Evolutionary conservation across 2,329 filamentous ascomycete genomes (phyloP).

Genomic region (Neopestalotiopsis sp.): DNA sequence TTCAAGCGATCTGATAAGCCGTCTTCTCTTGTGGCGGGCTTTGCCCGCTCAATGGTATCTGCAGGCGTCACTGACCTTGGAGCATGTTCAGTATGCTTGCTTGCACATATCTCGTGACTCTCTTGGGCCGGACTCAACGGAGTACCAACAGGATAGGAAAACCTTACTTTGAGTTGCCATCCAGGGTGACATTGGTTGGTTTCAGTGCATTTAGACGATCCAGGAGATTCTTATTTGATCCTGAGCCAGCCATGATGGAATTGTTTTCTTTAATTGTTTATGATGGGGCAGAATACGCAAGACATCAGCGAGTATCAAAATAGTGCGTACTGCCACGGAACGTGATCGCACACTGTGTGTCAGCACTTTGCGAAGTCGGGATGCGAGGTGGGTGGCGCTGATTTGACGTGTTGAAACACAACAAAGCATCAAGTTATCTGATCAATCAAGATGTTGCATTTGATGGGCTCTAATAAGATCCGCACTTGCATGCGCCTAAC

Average conservation of each 20-base stretch:
- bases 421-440: neutral
- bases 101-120: too few relatives aligned
- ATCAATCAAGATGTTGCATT: neutral
- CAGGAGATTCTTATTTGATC: slow-evolving; percentile 53
- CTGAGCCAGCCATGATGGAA: slow-evolving; percentile 28
- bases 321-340: neutral
- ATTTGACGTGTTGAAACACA: neutral
- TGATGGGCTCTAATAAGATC: neutral
- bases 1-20: slow-evolving; percentile 57
- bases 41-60: slow-evolving; percentile 48
- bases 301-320: neutral
- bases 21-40: slow-evolving; percentile 54
- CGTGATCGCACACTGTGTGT: neutral
- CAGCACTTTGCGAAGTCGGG: too few relatives aligned
- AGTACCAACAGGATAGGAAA: slow-evolving; percentile 14
- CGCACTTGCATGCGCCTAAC: neutral
- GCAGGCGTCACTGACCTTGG: slow-evolving; percentile 26
- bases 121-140: slow-evolving; percentile 17
- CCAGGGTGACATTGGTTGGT: slow-evolving; percentile 42
- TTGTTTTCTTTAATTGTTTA: neutral
- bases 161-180: slow-evolving; percentile 47
- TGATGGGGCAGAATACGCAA: neutral
- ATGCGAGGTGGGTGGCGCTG: neutral
- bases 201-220: slow-evolving; percentile 61
- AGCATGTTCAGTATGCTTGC: slow-evolving; percentile 33